A percentile compares a stretch with the other conserved stretches of the same genome.
These are phyloP conservation scores for Verticillium klebahnii DNA, from an alignment of 2,329 filamentous ascomycete genomes.

Conservation along the genomic window DNA sequence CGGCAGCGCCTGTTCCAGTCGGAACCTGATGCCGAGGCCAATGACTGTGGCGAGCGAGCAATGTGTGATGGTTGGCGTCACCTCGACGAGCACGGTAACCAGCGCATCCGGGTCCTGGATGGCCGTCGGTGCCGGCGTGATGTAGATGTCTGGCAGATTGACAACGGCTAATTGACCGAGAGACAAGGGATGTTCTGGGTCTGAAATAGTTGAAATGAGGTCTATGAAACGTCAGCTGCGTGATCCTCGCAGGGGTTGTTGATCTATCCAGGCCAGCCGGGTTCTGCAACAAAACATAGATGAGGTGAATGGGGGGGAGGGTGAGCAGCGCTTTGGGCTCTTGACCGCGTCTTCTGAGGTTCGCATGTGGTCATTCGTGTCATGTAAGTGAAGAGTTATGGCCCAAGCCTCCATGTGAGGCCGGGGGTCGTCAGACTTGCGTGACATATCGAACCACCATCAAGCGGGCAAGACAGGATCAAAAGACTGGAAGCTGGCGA, in stretches of 20 bases:
- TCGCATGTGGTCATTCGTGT: background rate
- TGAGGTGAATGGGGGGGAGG: background rate
- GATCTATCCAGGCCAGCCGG: background rate
- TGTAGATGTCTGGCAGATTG: constrained; percentile 88
- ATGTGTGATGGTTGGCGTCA: constrained; percentile 95
- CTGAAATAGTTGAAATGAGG: constrained; percentile 88
- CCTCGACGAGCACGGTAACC: constrained; percentile 76
- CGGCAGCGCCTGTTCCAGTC: constrained; percentile 85
- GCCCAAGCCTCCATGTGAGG: background rate
- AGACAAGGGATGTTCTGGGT: constrained; percentile 93
- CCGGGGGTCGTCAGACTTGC: background rate
- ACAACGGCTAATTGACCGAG: constrained; percentile 91
- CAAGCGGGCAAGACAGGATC: background rate
- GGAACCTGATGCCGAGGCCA: constrained; percentile 84
- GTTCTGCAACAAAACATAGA: background rate
- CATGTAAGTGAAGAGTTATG: background rate
- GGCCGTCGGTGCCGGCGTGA: constrained; percentile 61
- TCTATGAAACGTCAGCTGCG: constrained; percentile 51
- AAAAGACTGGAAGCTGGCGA: background rate
- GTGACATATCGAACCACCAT: background rate
- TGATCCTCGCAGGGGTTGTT: constrained; percentile 1
- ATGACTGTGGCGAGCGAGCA: constrained; percentile 96
- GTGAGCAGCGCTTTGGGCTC: background rate
- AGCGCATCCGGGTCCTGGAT: constrained; percentile 48
- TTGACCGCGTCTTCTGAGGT: background rate